phyloP scores from a whole-genome alignment of 257 asterid genomes.

The Anisodus tanguticus region DNA sequence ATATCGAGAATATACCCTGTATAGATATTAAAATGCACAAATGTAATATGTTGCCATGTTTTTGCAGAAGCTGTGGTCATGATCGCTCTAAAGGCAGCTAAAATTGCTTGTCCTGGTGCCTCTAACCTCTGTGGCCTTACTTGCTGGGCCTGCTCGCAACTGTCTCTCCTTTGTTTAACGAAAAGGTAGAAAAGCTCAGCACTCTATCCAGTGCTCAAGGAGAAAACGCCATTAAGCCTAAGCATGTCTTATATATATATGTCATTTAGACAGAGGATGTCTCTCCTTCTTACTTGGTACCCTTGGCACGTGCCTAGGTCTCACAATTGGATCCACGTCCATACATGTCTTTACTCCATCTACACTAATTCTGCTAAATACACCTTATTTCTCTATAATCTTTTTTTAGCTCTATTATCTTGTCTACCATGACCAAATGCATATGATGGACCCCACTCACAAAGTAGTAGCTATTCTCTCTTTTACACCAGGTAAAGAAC shows the following conservation, averaged over 20 bases:
- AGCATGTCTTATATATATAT: background rate
- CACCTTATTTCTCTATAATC: background rate
- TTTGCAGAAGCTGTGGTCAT: background rate
- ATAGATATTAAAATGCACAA: background rate
- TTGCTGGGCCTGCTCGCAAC: background rate
- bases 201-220: background rate
- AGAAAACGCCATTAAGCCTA: background rate
- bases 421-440: background rate
- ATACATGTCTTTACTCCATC: background rate
- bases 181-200: background rate
- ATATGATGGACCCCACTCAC: background rate
- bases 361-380: background rate
- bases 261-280: background rate
- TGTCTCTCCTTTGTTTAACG: background rate
- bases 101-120: conserved; percentile 2
- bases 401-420: background rate
- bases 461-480: conserved; percentile 13
- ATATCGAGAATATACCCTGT: background rate
- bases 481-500: background rate
- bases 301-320: background rate
- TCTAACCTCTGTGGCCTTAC: conserved; percentile 13
- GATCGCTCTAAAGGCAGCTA: background rate
- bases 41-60: background rate
- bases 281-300: conserved; percentile 21
- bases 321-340: background rate